Conservation (phyloP, 192 early-diverging fungal species). For the Endogone sp. region DNA sequence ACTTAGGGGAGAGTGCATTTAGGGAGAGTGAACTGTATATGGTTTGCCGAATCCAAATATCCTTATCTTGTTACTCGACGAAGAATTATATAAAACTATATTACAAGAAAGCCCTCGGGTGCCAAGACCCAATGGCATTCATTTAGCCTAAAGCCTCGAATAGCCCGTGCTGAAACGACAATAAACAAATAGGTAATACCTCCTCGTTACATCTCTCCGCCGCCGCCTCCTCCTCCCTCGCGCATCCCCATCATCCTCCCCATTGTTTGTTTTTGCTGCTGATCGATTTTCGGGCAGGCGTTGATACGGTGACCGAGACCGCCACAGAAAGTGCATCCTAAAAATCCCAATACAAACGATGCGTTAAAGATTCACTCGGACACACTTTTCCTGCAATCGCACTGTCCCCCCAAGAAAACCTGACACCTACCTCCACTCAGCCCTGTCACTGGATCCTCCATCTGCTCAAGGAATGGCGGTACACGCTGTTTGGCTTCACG, state of each 20-base stretch:
- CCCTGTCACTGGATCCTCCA: conserved; percentile 88
- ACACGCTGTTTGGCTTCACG: conserved; percentile 90
- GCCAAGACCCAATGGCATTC: no score
- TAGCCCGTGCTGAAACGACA: no score
- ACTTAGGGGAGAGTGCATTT: no score
- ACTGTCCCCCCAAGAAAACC: conserved; percentile 6
- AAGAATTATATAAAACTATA: no score
- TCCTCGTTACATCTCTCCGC: conserved; percentile 17
- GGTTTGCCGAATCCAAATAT: no score
- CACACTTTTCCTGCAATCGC: neutral
- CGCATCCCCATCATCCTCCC: conserved; percentile 29
- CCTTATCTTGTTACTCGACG: no score
- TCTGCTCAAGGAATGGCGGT: conserved; percentile 76
- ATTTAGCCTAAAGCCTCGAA: no score
- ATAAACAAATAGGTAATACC: no score
- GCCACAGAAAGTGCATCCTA: conserved; percentile 92
- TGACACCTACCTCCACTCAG: conserved; percentile 57
- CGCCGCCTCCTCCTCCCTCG: conserved; percentile 21
- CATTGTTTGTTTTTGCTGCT: conserved; percentile 55
- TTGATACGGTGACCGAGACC: conserved; percentile 91
- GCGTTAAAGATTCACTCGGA: conserved; percentile 4
- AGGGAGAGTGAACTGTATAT: no score
- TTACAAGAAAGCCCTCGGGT: no score
- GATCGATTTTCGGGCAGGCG: conserved; percentile 80
- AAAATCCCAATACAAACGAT: conserved; percentile 23